phyloP scores from a whole-genome alignment of 192 early-diverging fungal species.

The Coemansia nantahalensis region DNA sequence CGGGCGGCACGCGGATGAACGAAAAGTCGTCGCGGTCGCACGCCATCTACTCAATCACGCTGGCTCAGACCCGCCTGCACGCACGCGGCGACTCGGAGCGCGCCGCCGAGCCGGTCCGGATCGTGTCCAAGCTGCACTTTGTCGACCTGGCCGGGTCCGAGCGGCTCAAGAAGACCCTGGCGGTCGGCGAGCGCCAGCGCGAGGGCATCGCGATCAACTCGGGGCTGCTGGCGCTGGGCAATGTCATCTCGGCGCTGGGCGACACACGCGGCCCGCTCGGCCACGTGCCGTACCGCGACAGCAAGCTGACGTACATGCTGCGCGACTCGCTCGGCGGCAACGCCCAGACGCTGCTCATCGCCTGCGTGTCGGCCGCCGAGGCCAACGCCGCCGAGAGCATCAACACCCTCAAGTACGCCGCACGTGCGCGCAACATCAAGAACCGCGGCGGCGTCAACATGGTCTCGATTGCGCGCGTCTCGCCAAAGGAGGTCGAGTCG shows the following conservation, averaged over 20 bases:
- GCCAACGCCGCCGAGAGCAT: conserved; percentile 85
- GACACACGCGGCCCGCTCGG: conserved; percentile 61
- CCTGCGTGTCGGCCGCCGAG: conserved; percentile 89
- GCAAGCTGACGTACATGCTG: conserved; percentile 93
- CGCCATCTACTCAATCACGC: conserved; percentile 92
- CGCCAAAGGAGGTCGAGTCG: conserved; percentile 64
- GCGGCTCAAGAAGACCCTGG: conserved; percentile 89
- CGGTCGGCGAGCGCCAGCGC: conserved; percentile 87
- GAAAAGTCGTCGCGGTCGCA: conserved; percentile 91
- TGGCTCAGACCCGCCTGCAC: conserved; percentile 69
- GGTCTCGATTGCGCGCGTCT: conserved; percentile 56
- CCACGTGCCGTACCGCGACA: conserved; percentile 96
- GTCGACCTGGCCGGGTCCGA: conserved; percentile 99
- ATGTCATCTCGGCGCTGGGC: conserved; percentile 96
- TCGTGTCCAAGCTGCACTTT: conserved; percentile 95
- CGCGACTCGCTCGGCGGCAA: conserved; percentile 97
- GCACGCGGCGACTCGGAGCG: neutral
- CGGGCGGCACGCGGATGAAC: conserved; percentile 98
- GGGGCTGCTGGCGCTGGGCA: conserved; percentile 92
- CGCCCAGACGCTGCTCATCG: conserved; percentile 92
- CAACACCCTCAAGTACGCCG: conserved; percentile 95
- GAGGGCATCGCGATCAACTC: conserved; percentile 98
- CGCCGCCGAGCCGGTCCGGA: conserved; percentile 53
- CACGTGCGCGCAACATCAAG: conserved; percentile 93
- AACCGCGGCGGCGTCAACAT: conserved; percentile 79